Evolutionary conservation across 2,329 filamentous ascomycete genomes (phyloP), one percentile per base, ranked within the genome.

Genomic region (Scedosporium minutisporum): DNA sequence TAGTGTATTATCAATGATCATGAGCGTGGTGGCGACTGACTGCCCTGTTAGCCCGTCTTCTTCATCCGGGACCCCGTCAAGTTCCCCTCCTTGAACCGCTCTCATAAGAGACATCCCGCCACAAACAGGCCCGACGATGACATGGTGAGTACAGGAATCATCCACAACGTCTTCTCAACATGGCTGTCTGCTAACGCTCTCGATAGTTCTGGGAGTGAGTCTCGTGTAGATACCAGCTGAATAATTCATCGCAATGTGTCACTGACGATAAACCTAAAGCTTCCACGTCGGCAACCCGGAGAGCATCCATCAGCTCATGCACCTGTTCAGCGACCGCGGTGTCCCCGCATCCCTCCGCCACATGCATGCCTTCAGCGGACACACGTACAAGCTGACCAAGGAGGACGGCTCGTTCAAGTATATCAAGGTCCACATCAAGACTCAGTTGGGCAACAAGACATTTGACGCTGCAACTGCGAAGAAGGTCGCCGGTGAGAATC

Each of bases 81-180:
- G 72, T 92, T 90, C 75, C 88, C 88, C 46, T 76, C 87, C 69
- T 87, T 91, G 74, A 90, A 90, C 65, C 88, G 90, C 76, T 89
- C 87, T 3, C 89, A 92, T 74, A 91, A 91, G 80, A 82, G 87
- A 57, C 81, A 91, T 73, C 88, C 88, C 1, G 81, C 85, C 66
- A 91, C 87, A 41, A 87, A 91, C 72, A 75, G 90, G 61, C 86
- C 84, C 57, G 84, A 89, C 72, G 85, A 87, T 14, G 88, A 84
- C 60, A 84, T 85, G 77, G 33, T 38, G 33, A 14, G 33, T 38
- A 6, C 33, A 38, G 33, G 5, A 38, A 38, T 38, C 10, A 12
- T 10, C 33, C 33, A 3, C 33, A 38, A 38, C 10, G 3, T 14
- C 33, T 38, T 38, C 33, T 38, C 9, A 14, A 14, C 9, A 12